Evolutionary conservation across 2,329 filamentous ascomycete species (phyloP), one percentile per base, ranked within the genome.

Genomic region (Colletotrichum simmondsii): DNA sequence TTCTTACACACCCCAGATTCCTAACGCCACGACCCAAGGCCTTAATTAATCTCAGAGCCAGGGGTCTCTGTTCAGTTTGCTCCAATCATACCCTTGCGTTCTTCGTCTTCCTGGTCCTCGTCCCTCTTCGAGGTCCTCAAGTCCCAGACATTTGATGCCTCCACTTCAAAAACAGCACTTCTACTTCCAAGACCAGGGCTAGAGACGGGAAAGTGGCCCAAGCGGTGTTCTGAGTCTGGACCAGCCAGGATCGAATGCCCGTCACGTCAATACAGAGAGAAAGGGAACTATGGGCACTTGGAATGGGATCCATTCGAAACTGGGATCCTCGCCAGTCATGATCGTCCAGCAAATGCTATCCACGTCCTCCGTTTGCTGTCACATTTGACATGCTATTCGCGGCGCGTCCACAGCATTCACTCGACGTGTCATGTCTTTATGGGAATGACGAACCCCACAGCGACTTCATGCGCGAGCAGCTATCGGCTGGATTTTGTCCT

Each of bases 21-120:
- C 71, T 63, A 67, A 72, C 58, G 37, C 68, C 61, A 73, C 71
- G 24, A 49, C 68, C 57, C 57, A 65, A 66, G 67, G 61, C 68
- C 62, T 66, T 58, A 62, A 73, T 62, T 63, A 57, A 62, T 42
- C 68, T 71, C 62, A 22, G 68, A 35, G 11, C 52, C 22, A 53
- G 68, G 68, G 71, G 49, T 37, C 67, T 46, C 57, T 16, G 57
- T 28, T 52, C 57, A n/a, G 19, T 58, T 62, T 22, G 56, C 60
- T 60, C 66, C 70, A 72, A 57, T 71, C 71, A 61, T 49, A 4
- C 46, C 61, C 60, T 35, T 22, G n/a, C 42, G 16, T 37, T 24
- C 26, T 46, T 49, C 56, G 24, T 49, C 24, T 59, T 8, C 24
- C 49, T 30, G 12, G 59, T 49, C 2, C 19, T 62, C 60, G 53